Evolutionary conservation across 1,284 basidiomycete genomes (phyloP).

Genomic region (Bondarzewia mesenterica): DNA sequence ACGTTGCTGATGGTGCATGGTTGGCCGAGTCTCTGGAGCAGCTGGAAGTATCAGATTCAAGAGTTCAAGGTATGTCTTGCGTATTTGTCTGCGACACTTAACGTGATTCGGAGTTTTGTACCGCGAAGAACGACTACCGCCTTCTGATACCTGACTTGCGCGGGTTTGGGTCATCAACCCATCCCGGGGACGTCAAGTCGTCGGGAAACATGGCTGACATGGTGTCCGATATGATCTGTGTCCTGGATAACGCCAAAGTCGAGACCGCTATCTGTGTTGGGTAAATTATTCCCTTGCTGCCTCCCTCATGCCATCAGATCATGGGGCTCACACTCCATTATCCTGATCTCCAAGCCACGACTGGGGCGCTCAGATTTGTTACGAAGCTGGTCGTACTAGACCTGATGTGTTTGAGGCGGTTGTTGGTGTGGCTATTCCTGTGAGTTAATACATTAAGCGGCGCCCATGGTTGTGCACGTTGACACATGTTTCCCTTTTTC

Average conservation of each 20-base stretch:
- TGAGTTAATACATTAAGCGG: constrained; percentile 22
- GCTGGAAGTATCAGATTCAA: constrained; percentile 61
- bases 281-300: constrained; percentile 24
- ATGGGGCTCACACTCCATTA: neutral
- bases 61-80: constrained; percentile 40
- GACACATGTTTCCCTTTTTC: neutral
- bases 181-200: constrained; percentile 50
- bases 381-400: constrained; percentile 54
- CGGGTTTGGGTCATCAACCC: constrained; percentile 59
- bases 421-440: constrained; percentile 53
- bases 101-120: constrained; percentile 16
- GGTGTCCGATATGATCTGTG: constrained; percentile 51
- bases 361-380: constrained; percentile 61
- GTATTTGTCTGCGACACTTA: neutral
- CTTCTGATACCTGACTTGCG: constrained; percentile 53
- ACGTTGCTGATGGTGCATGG: constrained; percentile 64
- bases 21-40: constrained; percentile 68
- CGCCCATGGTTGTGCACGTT: neutral
- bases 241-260: constrained; percentile 43
- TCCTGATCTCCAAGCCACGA: constrained; percentile 47
- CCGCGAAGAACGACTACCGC: constrained; percentile 50
- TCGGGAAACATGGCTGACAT: constrained; percentile 55
- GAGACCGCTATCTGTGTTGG: constrained; percentile 50
- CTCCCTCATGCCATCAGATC: no score
- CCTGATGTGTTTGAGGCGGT: constrained; percentile 55